Percentiles rank a stretch among this genome's conserved stretches.
Evolutionary conservation across 208 protist genomes (phyloP).

Genomic region (Trichomonas tenax): DNA sequence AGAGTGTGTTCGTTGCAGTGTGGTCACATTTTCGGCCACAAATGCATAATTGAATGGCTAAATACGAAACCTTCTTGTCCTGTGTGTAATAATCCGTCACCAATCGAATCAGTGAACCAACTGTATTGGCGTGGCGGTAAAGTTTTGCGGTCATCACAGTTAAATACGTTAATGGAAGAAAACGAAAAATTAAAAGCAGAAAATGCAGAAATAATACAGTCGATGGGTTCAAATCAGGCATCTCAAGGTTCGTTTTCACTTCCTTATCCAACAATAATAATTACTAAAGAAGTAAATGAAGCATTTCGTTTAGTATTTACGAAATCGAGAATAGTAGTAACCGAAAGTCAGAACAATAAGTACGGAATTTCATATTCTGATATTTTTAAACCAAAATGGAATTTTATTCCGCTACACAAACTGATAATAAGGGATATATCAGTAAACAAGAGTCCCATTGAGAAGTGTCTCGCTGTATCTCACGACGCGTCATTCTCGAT

Average conservation of each 20-base stretch:
- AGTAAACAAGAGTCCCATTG: not conserved
- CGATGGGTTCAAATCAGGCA: not conserved
- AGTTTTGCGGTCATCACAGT: not conserved
- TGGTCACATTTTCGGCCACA: not conserved
- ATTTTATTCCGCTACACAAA: not conserved
- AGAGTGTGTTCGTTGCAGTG: not conserved
- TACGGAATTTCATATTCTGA: not conserved
- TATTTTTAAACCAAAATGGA: not conserved
- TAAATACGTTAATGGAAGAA: not conserved
- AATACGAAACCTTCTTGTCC: not conserved
- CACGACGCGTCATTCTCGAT: not conserved
- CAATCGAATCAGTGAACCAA: not conserved
- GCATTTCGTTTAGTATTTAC: not conserved
- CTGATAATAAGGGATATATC: not conserved
- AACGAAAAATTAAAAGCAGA: not conserved
- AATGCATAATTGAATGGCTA: not conserved
- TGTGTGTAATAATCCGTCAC: not conserved
- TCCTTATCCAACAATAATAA: not conserved
- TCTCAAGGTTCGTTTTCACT: not conserved
- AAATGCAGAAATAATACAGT: not conserved
- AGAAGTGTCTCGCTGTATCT: not conserved
- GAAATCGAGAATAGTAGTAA: not conserved
- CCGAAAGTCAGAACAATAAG: not conserved
- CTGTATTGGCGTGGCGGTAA: not conserved
- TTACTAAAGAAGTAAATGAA: not conserved